phyloP scores from a whole-genome alignment of 768 basidiomycete species.

The Tephrocybe rancida region DNA sequence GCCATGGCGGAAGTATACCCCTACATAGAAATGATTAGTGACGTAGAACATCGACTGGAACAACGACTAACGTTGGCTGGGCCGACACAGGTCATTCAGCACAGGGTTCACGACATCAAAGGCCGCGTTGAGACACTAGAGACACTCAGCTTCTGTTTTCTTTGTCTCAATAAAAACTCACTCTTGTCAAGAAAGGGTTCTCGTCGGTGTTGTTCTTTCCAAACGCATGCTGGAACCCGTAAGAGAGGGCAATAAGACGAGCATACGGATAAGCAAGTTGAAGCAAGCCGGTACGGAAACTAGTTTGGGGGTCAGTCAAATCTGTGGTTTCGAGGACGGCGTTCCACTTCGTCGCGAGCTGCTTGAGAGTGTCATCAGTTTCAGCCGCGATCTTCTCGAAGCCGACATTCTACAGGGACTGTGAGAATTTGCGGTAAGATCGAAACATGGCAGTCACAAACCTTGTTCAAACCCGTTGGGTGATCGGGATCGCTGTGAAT shows the following conservation, averaged over 20 bases:
- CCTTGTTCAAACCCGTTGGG: slow-evolving; percentile 79
- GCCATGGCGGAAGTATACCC: slow-evolving; percentile 65
- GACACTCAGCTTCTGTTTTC: slow-evolving; percentile 3
- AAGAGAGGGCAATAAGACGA: slow-evolving; percentile 69
- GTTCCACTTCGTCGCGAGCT: slow-evolving; percentile 59
- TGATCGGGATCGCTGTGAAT: slow-evolving; percentile 76
- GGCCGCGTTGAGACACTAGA: slow-evolving; percentile 68
- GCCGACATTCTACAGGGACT: slow-evolving; percentile 51
- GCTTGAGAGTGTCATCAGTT: slow-evolving; percentile 70
- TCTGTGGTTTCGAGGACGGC: slow-evolving; percentile 52
- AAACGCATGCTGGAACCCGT: slow-evolving; percentile 77
- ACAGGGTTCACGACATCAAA: slow-evolving; percentile 65
- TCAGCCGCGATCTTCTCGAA: slow-evolving; percentile 65
- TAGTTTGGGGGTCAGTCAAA: slow-evolving; percentile 53
- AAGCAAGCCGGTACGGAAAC: slow-evolving; percentile 63
- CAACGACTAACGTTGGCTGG: slow-evolving; percentile 50
- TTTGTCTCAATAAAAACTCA: slow-evolving; percentile 22
- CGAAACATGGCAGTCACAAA: slow-evolving; percentile 22
- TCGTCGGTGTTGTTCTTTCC: slow-evolving; percentile 63
- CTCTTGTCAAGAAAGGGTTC: slow-evolving; percentile 66
- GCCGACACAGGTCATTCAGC: slow-evolving; percentile 57
- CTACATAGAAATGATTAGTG: slow-evolving; percentile 30
- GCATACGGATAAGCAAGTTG: slow-evolving; percentile 68
- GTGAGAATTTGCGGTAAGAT: neutral
- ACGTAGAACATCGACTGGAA: neutral